A percentile compares a stretch with the other conserved stretches of the same genome.
These are phyloP conservation scores for Neurospora sp. DNA, from an alignment of 495 filamentous ascomycete genomes.

Conservation along the genomic window DNA sequence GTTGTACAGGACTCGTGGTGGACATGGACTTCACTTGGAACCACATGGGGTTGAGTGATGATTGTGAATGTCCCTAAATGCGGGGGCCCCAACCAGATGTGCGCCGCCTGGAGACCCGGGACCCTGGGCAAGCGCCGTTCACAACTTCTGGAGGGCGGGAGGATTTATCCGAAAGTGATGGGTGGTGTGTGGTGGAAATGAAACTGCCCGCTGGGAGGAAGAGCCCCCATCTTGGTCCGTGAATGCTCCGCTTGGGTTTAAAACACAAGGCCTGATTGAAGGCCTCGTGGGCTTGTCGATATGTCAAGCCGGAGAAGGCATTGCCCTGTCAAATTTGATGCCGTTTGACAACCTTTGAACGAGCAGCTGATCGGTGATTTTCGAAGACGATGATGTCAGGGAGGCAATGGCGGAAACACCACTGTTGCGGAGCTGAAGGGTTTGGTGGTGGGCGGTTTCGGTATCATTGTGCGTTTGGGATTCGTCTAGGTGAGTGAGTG, in stretches of 20 bases:
- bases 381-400: slow-evolving; percentile 7
- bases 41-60: neutral
- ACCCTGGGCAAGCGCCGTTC: neutral
- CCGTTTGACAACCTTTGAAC: neutral
- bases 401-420: neutral
- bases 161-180: neutral
- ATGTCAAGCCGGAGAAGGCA: neutral
- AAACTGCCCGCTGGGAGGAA: neutral
- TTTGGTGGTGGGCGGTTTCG: neutral
- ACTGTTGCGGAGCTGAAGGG: slow-evolving; percentile 4
- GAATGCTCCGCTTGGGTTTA: neutral
- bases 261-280: neutral
- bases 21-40: neutral
- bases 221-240: neutral
- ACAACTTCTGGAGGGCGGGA: neutral
- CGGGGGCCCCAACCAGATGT: neutral
- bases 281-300: neutral
- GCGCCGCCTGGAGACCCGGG: neutral
- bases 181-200: neutral
- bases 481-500: neutral
- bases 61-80: neutral
- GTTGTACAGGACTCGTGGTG: neutral
- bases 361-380: neutral
- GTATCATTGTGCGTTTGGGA: neutral
- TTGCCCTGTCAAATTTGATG: neutral